phyloP scores from a whole-genome alignment of 1,284 basidiomycete species.

The Uromyces viciae-fabae region DNA sequence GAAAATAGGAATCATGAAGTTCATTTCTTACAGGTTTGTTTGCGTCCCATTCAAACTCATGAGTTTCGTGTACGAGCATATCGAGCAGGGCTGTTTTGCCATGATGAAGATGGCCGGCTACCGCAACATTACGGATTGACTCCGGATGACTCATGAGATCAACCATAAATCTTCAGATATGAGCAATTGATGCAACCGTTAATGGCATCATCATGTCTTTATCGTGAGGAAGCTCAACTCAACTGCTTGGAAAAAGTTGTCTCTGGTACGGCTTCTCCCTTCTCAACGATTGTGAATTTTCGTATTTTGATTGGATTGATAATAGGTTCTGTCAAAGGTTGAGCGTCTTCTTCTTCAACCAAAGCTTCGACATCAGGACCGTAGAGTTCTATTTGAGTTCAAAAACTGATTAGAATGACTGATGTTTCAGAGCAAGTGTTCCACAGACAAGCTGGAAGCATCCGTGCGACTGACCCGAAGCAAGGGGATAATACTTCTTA shows the following conservation, averaged over 20 bases:
- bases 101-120: slow-evolving; percentile 93
- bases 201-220: neutral
- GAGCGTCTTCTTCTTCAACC: slow-evolving; percentile 97
- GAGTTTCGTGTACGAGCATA: slow-evolving; percentile 94
- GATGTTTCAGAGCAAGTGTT: no score
- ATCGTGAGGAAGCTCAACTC: slow-evolving; percentile 51
- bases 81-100: slow-evolving; percentile 96
- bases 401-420: neutral
- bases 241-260: slow-evolving; percentile 90
- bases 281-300: slow-evolving; percentile 69
- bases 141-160: slow-evolving; percentile 88
- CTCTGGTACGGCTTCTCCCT: slow-evolving; percentile 82
- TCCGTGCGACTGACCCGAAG: slow-evolving; percentile 42
- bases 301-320: slow-evolving; percentile 89
- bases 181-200: neutral
- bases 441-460: no score
- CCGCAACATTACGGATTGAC: slow-evolving; percentile 89
- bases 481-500: slow-evolving; percentile 55
- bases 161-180: slow-evolving; percentile 70
- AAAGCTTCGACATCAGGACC: slow-evolving; percentile 55
- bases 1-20: slow-evolving; percentile 46
- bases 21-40: slow-evolving; percentile 67
- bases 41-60: slow-evolving; percentile 86
- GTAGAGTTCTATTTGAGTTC: slow-evolving; percentile 51
- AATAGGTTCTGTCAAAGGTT: slow-evolving; percentile 90